These are phyloP conservation scores for Penicillium odoratum DNA, from an alignment of 495 filamentous ascomycete genomes.

Conservation along the genomic window DNA sequence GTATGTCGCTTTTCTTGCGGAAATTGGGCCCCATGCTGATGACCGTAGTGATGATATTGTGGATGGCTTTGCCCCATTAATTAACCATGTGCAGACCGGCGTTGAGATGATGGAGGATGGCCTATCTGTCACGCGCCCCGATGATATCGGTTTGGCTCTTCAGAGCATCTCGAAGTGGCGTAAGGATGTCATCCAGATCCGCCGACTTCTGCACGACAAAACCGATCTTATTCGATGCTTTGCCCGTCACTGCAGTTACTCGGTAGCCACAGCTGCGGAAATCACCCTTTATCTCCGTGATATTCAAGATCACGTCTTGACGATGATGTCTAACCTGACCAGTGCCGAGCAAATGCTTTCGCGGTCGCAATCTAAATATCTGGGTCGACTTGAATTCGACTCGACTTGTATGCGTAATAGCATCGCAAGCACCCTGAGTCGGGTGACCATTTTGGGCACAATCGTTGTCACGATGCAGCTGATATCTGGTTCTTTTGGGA, in stretches of 20 bases:
- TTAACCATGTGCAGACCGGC: constrained; percentile 72
- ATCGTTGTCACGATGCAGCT: constrained; percentile 89
- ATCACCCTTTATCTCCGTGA: constrained; percentile 89
- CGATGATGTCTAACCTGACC: constrained; percentile 86
- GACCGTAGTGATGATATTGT: constrained; percentile 81
- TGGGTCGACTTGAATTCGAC: constrained; percentile 83
- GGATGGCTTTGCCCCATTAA: constrained; percentile 82
- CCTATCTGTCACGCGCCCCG: constrained; percentile 76
- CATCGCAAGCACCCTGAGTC: constrained; percentile 74
- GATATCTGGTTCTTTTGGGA: constrained; percentile 84
- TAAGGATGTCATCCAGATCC: constrained; percentile 83
- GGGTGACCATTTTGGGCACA: constrained; percentile 82
- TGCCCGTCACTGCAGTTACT: constrained; percentile 88
- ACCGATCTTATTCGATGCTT: constrained; percentile 92
- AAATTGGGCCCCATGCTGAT: constrained; percentile 5
- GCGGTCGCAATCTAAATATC: constrained; percentile 82
- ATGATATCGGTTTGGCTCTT: constrained; percentile 76
- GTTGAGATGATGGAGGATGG: constrained; percentile 86
- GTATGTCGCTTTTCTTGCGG: constrained; percentile 47
- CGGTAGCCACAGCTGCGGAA: constrained; percentile 77
- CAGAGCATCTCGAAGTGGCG: constrained; percentile 81
- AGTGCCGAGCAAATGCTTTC: constrained; percentile 94
- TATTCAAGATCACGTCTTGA: constrained; percentile 94
- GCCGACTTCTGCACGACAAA: constrained; percentile 86
- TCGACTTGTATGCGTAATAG: constrained; percentile 72